Conservation (phyloP, 2,329 filamentous ascomycete genomes). For the Penicillium sp. region DNA sequence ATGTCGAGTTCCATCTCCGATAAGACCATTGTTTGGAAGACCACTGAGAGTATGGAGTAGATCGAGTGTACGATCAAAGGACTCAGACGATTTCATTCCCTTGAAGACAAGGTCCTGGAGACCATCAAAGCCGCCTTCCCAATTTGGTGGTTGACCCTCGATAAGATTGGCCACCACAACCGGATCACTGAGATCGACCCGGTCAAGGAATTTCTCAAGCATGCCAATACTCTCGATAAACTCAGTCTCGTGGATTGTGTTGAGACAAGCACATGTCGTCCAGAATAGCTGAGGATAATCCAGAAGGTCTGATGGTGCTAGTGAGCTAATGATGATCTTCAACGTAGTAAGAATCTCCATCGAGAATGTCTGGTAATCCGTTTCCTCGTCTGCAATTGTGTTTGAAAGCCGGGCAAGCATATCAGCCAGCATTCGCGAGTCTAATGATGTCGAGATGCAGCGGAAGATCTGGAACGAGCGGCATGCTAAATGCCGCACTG, state of each 20-base stretch:
- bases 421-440: slow-evolving; percentile 92
- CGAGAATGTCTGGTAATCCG: slow-evolving; percentile 92
- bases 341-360: slow-evolving; percentile 97
- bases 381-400: slow-evolving; percentile 91
- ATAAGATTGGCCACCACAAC: slow-evolving; percentile 68
- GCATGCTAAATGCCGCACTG: slow-evolving; percentile 90
- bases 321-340: slow-evolving; percentile 83
- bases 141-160: slow-evolving; percentile 77
- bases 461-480: slow-evolving; percentile 97
- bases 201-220: slow-evolving; percentile 81
- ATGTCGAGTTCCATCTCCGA: slow-evolving; percentile 78
- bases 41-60: slow-evolving; percentile 76
- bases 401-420: slow-evolving; percentile 96
- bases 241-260: slow-evolving; percentile 94
- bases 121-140: slow-evolving; percentile 87
- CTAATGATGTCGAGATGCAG: slow-evolving; percentile 85
- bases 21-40: slow-evolving; percentile 74
- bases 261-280: slow-evolving; percentile 93
- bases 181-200: slow-evolving; percentile 74
- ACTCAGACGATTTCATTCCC: slow-evolving; percentile 81
- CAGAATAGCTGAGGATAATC: slow-evolving; percentile 96
- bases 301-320: slow-evolving; percentile 75
- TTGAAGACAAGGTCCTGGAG: slow-evolving; percentile 86
- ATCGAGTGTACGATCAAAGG: slow-evolving; percentile 73
- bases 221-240: slow-evolving; percentile 90